A percentile compares a stretch with the other conserved stretches of the same genome.
Evolutionary conservation across 2,329 filamentous ascomycete genomes (phyloP).

Genomic region (Neonectria hederae): DNA sequence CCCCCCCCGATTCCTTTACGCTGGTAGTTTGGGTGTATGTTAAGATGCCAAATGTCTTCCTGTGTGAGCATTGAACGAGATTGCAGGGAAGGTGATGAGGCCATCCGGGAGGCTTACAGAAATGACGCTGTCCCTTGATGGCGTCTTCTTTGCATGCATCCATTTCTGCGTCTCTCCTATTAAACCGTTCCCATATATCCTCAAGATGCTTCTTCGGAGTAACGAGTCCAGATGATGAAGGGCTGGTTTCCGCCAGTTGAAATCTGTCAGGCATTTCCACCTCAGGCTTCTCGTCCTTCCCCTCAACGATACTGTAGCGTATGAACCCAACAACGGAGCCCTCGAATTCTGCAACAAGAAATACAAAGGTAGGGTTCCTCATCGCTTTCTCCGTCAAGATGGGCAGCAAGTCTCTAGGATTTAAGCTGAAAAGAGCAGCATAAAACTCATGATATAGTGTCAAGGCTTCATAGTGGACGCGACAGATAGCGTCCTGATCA

Average conservation of each 20-base stretch:
- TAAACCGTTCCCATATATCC: constrained; percentile 34
- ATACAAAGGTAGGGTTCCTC: constrained; percentile 23
- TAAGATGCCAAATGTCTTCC: constrained; percentile 36
- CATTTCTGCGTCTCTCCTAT: constrained; percentile 28
- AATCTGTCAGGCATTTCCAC: not conserved
- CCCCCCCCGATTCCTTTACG: constrained; percentile 33
- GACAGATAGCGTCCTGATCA: constrained; percentile 31
- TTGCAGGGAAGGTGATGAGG: not conserved
- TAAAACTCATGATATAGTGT: constrained; percentile 36
- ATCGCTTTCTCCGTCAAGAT: constrained; percentile 27
- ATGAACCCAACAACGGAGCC: constrained; percentile 31
- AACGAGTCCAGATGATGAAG: constrained; percentile 9
- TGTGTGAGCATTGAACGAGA: not conserved
- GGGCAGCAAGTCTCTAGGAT: constrained; percentile 31
- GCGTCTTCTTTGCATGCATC: constrained; percentile 29
- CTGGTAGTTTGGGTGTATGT: constrained; percentile 37
- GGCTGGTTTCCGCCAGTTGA: not conserved
- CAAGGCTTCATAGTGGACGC: constrained; percentile 33
- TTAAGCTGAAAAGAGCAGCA: constrained; percentile 31
- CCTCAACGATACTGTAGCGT: constrained; percentile 23
- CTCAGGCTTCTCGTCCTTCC: not conserved
- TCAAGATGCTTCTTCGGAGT: constrained; percentile 32
- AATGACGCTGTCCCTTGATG: constrained; percentile 26
- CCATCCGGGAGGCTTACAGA: constrained; percentile 19
- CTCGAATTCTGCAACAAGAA: constrained; percentile 33